Evolutionary conservation across 768 basidiomycete species (phyloP).

Genomic region (Pluteus cervinus): DNA sequence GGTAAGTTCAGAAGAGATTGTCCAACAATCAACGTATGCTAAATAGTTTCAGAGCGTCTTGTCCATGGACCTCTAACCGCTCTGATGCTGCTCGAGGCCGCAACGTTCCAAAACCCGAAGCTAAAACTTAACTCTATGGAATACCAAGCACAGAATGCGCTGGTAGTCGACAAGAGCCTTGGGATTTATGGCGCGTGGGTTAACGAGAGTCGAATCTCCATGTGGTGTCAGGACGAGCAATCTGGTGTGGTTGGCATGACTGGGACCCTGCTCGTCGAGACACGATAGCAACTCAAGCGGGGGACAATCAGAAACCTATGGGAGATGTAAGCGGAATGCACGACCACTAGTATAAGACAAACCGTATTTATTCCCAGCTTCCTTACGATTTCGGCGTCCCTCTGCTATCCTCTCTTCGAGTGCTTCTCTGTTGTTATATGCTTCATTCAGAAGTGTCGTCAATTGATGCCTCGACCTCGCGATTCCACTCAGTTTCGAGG

Average conservation of each 20-base stretch:
- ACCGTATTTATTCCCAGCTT: slow-evolving; percentile 92
- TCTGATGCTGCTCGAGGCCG: slow-evolving; percentile 66
- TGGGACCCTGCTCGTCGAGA: slow-evolving; percentile 29
- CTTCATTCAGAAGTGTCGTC: slow-evolving; percentile 74
- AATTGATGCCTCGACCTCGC: slow-evolving; percentile 76
- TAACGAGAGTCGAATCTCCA: slow-evolving; percentile 28
- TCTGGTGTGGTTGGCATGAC: slow-evolving; percentile 66
- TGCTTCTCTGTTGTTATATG: slow-evolving; percentile 77
- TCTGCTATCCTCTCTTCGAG: slow-evolving; percentile 83
- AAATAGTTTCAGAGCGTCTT: slow-evolving; percentile 51
- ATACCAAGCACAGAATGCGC: slow-evolving; percentile 64
- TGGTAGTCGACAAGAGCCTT: slow-evolving; percentile 45
- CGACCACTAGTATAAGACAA: slow-evolving; percentile 10
- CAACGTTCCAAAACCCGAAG: slow-evolving; percentile 43
- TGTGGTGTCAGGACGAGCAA: slow-evolving; percentile 54
- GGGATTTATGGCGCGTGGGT: slow-evolving; percentile 43
- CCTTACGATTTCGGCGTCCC: slow-evolving; percentile 77
- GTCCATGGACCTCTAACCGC: slow-evolving; percentile 84
- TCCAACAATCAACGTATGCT: neutral
- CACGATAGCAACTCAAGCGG: slow-evolving; percentile 1
- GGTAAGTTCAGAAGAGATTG: slow-evolving; percentile 31
- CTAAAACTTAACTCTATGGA: slow-evolving; percentile 46
- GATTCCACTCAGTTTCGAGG: slow-evolving; percentile 62
- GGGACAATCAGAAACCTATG: slow-evolving; percentile 28
- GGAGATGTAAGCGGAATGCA: slow-evolving; percentile 1